A percentile compares a stretch with the other conserved stretches of the same genome.
These are phyloP conservation scores for Microdochium trichocladiopsis DNA, from an alignment of 2,329 filamentous ascomycete species.

Conservation along the genomic window DNA sequence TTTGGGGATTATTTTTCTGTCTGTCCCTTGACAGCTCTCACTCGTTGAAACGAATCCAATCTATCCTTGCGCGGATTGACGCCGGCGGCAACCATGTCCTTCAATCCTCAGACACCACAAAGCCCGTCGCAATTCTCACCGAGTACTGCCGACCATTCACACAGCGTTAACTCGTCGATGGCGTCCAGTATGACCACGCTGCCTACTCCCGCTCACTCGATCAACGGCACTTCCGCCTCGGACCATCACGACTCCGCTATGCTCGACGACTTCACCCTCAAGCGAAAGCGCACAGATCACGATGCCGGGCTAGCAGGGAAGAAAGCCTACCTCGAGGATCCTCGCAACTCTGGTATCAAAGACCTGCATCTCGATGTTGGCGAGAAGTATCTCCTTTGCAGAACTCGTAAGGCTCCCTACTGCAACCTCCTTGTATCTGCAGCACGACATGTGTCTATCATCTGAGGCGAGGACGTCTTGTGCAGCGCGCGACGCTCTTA, in stretches of 20 bases:
- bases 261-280: conserved; percentile 47
- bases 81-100: conserved; percentile 50
- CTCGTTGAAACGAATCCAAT: conserved; percentile 2
- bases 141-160: conserved; percentile 42
- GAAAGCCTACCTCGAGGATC: conserved; percentile 55
- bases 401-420: conserved; percentile 57
- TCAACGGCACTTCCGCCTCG: conserved; percentile 47
- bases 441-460: conserved; percentile 9
- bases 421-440: conserved; percentile 22
- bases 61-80: conserved; percentile 4
- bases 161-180: conserved; percentile 44
- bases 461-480: conserved; percentile 2
- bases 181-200: conserved; percentile 44
- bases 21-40: neutral
- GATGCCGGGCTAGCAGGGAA: conserved; percentile 51
- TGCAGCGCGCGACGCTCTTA: neutral
- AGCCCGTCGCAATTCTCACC: conserved; percentile 57
- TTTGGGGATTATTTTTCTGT: neutral
- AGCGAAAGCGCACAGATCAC: conserved; percentile 54
- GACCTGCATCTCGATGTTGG: conserved; percentile 61
- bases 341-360: conserved; percentile 52
- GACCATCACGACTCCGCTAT: conserved; percentile 35
- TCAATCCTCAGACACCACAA: conserved; percentile 61
- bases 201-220: conserved; percentile 56
- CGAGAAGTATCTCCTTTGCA: conserved; percentile 60